Base-by-base conservation (phyloP, 768 basidiomycete species). In the Phylloporus arenicola region DNA sequence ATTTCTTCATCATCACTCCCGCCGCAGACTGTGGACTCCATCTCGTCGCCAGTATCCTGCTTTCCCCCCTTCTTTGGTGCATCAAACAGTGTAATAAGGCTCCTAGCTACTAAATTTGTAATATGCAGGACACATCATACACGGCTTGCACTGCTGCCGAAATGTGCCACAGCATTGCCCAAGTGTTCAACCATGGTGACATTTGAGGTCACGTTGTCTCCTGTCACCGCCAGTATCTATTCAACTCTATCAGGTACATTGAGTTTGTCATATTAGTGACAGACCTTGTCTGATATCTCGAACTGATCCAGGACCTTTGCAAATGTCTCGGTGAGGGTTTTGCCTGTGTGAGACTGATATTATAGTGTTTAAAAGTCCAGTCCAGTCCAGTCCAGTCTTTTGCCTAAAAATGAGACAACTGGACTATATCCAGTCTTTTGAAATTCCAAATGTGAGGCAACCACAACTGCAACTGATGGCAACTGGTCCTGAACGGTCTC, bases 281-380 rank as follows among this genome's bases (percentile, higher is more conserved):
- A 20, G 16, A 68, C 67, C 64, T 70, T 70, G 14, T 65, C 34
- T 12, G 56, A 38, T 6, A 72, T 60, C 2, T 60, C 57, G 51
- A 59, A 72, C 3, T 64, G 53, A 0, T 56, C 29, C 3, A 71
- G 47, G 20, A 65, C 57, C 12, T 63, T 51, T 0, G 56, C 50
- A 24, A 71, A 60, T 0, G 47, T 54, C 1, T 14, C 45, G 0
- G 63, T 70, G 0, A 73, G 52, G 42, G 67, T 19, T 7, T 3
- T 4, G 1, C 48, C 25, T 0, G 14, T 50, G 7, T 50, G 48
- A 3, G 34, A 43, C 48, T 50, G 5, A 7, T 19, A 25, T 19
- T n/a, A n/a, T n/a, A n/a, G n/a, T n/a, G n/a, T n/a, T n/a, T n/a
- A n/a, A n/a, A n/a, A n/a, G n/a, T n/a, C n/a, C n/a, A n/a, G n/a